These are phyloP conservation scores for Lactuca sativa DNA, from an alignment of 129 eudicot species.

Conservation along the genomic window DNA sequence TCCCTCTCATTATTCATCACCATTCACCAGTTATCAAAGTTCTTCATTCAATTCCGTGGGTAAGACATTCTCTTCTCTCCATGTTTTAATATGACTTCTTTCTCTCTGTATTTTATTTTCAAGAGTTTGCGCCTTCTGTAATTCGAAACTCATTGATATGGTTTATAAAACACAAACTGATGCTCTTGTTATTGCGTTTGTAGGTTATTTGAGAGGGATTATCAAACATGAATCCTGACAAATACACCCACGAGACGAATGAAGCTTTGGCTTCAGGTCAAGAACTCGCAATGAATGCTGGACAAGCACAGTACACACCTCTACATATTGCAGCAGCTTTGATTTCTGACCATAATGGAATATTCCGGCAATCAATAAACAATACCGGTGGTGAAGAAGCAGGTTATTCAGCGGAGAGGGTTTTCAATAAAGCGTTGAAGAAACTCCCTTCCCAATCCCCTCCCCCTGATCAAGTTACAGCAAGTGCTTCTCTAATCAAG, in stretches of 20 bases:
- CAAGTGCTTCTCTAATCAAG: conserved; percentile 63
- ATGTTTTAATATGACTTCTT: background rate
- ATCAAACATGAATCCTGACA: conserved; percentile 78
- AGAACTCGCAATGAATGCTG: conserved; percentile 69
- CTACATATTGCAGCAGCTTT: conserved; percentile 60
- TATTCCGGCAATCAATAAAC: conserved; percentile 75
- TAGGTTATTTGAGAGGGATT: background rate
- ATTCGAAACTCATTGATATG: background rate
- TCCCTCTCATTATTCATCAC: background rate
- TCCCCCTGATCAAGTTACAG: conserved; percentile 83
- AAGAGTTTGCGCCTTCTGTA: background rate
- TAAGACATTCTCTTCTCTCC: background rate
- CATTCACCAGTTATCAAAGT: background rate
- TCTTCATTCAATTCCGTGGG: background rate
- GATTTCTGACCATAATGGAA: conserved; percentile 58
- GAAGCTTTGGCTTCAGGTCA: conserved; percentile 71
- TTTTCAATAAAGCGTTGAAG: conserved; percentile 63
- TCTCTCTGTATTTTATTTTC: background rate
- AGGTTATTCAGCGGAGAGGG: conserved; percentile 68
- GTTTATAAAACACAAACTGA: background rate
- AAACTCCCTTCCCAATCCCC: conserved; percentile 90
- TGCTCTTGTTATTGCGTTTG: conserved; percentile 5
- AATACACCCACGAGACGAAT: conserved; percentile 92
- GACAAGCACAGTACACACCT: conserved; percentile 89
- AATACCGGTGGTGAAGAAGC: conserved; percentile 80